Evolutionary conservation across 2,329 filamentous ascomycete species (phyloP).

Genomic region (Didymella exigua): DNA sequence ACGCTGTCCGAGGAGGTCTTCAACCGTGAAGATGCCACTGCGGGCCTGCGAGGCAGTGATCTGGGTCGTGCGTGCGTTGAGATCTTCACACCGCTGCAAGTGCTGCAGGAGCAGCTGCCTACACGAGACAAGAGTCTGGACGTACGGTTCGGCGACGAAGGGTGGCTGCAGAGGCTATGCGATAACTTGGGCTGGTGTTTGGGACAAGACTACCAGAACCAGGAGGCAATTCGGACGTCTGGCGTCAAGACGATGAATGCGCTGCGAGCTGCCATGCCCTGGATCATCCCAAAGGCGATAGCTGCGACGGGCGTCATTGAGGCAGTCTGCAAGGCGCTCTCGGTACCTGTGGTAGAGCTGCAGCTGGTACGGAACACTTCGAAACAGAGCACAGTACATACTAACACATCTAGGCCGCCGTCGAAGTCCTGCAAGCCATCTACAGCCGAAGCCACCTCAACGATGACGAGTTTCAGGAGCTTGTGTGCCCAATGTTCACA

Average conservation of each 20-base stretch:
- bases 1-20: slow-evolving; percentile 94
- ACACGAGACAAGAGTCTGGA: slow-evolving; percentile 71
- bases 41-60: slow-evolving; percentile 79
- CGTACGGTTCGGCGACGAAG: slow-evolving; percentile 78
- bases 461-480: slow-evolving; percentile 76
- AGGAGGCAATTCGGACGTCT: slow-evolving; percentile 70
- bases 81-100: slow-evolving; percentile 81
- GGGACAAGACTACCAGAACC: slow-evolving; percentile 66
- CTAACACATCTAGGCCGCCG: slow-evolving; percentile 54
- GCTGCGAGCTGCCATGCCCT: slow-evolving; percentile 78
- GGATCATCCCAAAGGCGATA: slow-evolving; percentile 86
- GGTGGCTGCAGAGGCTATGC: slow-evolving; percentile 82
- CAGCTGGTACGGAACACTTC: slow-evolving; percentile 38
- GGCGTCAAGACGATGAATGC: slow-evolving; percentile 78
- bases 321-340: slow-evolving; percentile 47
- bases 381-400: background rate
- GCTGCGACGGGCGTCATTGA: slow-evolving; percentile 56
- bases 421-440: slow-evolving; percentile 83
- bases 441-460: slow-evolving; percentile 76
- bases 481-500: slow-evolving; percentile 80
- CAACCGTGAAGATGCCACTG: slow-evolving; percentile 84
- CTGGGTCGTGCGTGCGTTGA: slow-evolving; percentile 91
- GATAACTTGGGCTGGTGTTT: slow-evolving; percentile 76
- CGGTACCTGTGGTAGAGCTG: slow-evolving; percentile 44
- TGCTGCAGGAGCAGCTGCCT: slow-evolving; percentile 77